These are phyloP conservation scores for Fusarium mangiferae DNA, from an alignment of 2,329 filamentous ascomycete genomes.

Conservation along the genomic window DNA sequence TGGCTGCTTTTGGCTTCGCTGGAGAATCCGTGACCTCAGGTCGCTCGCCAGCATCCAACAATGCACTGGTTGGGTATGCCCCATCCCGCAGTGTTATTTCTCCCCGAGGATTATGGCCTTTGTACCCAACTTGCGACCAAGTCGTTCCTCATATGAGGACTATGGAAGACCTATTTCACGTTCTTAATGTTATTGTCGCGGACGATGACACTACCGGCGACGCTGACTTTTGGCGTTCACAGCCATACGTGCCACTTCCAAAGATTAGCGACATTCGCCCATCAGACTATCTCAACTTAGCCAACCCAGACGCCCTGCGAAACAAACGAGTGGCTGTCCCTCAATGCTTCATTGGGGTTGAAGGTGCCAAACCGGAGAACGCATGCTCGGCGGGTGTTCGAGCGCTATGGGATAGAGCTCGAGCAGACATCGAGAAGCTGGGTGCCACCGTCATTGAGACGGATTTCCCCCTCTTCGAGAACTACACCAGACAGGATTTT, in stretches of 20 bases:
- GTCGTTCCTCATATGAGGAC: conserved; percentile 63
- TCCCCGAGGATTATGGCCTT: conserved; percentile 63
- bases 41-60: conserved; percentile 66
- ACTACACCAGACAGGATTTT: background rate
- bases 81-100: conserved; percentile 64
- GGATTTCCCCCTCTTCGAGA: background rate
- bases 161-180: conserved; percentile 59
- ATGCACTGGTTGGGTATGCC: conserved; percentile 65
- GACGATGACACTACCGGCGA: conserved; percentile 48
- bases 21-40: conserved; percentile 67
- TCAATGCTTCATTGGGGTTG: background rate
- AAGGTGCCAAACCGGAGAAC: background rate
- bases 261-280: background rate
- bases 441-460: background rate
- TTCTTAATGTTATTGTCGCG: conserved; percentile 60
- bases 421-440: accelerated
- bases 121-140: conserved; percentile 67
- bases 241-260: background rate
- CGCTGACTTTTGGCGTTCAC: conserved; percentile 62
- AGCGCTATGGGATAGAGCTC: background rate
- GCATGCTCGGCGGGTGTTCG: background rate
- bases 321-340: background rate
- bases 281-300: background rate
- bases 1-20: conserved; percentile 64
- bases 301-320: background rate